Conservation (phyloP, 768 basidiomycete species). For the Naganishia vaughanmartiniae region DNA sequence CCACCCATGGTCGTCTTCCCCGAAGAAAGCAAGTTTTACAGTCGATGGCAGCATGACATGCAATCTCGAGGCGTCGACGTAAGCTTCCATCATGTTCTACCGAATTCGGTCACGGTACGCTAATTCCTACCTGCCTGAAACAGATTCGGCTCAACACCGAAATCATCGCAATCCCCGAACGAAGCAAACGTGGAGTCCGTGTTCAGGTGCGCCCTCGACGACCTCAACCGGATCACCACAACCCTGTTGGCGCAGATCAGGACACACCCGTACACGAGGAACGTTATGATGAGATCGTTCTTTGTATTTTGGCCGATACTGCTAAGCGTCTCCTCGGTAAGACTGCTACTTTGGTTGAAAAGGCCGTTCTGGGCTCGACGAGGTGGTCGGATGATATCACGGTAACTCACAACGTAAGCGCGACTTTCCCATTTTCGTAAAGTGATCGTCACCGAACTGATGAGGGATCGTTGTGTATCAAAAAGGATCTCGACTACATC, state of each 20-base stretch:
- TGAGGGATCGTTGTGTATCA: background rate
- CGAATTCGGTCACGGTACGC: background rate
- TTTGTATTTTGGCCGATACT: constrained; percentile 57
- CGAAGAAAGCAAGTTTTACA: constrained; percentile 52
- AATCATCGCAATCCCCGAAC: constrained; percentile 42
- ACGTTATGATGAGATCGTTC: constrained; percentile 56
- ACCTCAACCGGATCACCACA: constrained; percentile 51
- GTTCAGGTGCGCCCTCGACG: constrained; percentile 48
- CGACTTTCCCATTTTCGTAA: background rate
- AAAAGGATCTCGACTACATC: constrained; percentile 52
- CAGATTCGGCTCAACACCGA: constrained; percentile 53
- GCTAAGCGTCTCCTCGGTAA: constrained; percentile 55
- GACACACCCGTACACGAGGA: constrained; percentile 51
- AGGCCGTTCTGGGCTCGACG: constrained; percentile 55
- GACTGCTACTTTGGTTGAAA: constrained; percentile 54
- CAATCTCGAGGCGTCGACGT: constrained; percentile 52
- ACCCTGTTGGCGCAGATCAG: constrained; percentile 49
- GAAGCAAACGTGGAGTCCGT: constrained; percentile 44
- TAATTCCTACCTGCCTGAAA: background rate
- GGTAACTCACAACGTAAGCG: constrained; percentile 56
- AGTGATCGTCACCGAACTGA: background rate
- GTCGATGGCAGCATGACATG: constrained; percentile 50
- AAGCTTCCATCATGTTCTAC: constrained; percentile 22
- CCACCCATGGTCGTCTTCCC: constrained; percentile 57
- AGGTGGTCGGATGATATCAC: constrained; percentile 57